These are phyloP conservation scores for Naganishia kalamii DNA, from an alignment of 768 basidiomycete genomes.

Conservation along the genomic window DNA sequence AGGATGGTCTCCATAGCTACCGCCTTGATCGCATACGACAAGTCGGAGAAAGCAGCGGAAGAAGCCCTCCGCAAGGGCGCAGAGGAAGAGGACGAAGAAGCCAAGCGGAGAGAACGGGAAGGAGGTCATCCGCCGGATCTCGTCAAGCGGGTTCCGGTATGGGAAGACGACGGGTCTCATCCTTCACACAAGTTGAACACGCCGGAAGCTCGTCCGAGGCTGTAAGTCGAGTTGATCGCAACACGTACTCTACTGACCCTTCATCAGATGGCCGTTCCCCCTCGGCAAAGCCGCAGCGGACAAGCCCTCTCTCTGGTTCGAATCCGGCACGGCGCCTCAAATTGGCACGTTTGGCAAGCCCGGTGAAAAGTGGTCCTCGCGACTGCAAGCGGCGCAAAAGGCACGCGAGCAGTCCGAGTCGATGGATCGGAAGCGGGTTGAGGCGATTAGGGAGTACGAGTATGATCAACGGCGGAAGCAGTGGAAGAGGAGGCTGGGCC, in stretches of 20 bases:
- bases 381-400: slow-evolving; percentile 7
- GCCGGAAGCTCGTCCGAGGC: slow-evolving; percentile 11
- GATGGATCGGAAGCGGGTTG: slow-evolving; percentile 9
- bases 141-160: slow-evolving; percentile 16
- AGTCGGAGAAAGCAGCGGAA: slow-evolving; percentile 17
- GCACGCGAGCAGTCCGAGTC: neutral
- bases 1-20: slow-evolving; percentile 14
- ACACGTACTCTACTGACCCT: neutral
- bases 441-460: slow-evolving; percentile 23
- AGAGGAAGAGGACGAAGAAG: neutral
- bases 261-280: slow-evolving; percentile 24
- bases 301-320: slow-evolving; percentile 19
- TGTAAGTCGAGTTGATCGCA: slow-evolving; percentile 11
- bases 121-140: neutral
- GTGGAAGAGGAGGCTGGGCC: slow-evolving; percentile 23
- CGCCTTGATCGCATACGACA: slow-evolving; percentile 18
- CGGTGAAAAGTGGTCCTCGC: slow-evolving; percentile 4
- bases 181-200: slow-evolving; percentile 18
- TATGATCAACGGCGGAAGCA: slow-evolving; percentile 22
- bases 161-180: slow-evolving; percentile 24
- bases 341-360: slow-evolving; percentile 19
- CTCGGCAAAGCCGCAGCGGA: slow-evolving; percentile 20
- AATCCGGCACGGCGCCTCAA: slow-evolving; percentile 16
- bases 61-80: slow-evolving; percentile 1
- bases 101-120: neutral